phyloP scores from a whole-genome alignment of 1,284 basidiomycete genomes.

The Sanghuangporus baumii region DNA sequence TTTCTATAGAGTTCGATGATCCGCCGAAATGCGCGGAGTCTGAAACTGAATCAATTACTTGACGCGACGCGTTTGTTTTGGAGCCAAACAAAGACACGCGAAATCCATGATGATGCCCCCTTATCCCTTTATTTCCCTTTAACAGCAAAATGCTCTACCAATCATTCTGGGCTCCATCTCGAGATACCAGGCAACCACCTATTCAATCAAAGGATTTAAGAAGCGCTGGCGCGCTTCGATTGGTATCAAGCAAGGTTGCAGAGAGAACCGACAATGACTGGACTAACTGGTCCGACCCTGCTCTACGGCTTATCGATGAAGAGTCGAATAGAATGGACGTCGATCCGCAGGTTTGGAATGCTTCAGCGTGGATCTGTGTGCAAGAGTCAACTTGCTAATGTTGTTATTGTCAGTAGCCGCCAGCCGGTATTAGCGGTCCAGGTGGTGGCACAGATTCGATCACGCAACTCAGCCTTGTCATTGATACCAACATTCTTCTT shows the following conservation, averaged over 20 bases:
- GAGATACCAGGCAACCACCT: background rate
- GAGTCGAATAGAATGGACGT: constrained; percentile 15
- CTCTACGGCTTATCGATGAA: constrained; percentile 16
- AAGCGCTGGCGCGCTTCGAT: background rate
- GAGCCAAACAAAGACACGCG: background rate
- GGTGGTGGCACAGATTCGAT: background rate
- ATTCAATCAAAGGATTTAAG: background rate
- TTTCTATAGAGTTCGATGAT: background rate
- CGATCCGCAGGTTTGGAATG: constrained; percentile 5
- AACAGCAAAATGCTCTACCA: constrained; percentile 7
- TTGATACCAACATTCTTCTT: constrained; percentile 72
- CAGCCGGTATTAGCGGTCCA: background rate
- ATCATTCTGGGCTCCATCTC: constrained; percentile 9
- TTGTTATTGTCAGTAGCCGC: background rate
- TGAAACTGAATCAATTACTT: background rate
- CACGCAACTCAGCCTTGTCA: constrained; percentile 40
- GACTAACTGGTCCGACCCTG: constrained; percentile 13
- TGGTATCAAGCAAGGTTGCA: no score
- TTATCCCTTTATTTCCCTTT: background rate
- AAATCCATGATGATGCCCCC: background rate
- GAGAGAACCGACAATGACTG: background rate
- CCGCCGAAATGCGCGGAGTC: background rate
- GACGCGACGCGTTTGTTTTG: background rate
- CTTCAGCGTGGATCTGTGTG: background rate
- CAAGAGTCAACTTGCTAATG: background rate